Conservation (phyloP, 257 asterid genomes). For the Agastache rugosa region DNA sequence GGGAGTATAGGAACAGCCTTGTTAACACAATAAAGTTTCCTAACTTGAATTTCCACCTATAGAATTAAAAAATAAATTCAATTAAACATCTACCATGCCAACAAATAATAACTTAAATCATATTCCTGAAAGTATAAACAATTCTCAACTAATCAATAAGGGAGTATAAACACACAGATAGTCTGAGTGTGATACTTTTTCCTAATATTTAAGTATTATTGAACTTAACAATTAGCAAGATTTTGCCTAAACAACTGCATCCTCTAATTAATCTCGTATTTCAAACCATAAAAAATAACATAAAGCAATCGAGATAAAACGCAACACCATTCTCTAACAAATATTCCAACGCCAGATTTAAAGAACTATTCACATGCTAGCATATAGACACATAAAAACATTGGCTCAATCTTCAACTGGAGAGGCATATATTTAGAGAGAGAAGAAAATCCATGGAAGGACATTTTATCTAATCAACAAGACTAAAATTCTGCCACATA, state of each 20-base stretch:
- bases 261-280: too few species aligned
- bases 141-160: too few species aligned
- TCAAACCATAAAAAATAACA: too few species aligned
- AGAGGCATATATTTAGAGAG: neutral
- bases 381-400: neutral
- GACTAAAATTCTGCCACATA: neutral
- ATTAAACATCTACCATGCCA: neutral
- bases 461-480: neutral
- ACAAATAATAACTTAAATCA: too few species aligned
- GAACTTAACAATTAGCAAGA: too few species aligned
- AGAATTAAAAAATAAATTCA: slow-evolving; percentile 20
- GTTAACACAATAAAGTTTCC: slow-evolving; percentile 63
- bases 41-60: slow-evolving; percentile 84
- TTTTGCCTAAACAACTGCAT: too few species aligned
- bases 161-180: too few species aligned
- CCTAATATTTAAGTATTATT: too few species aligned
- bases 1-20: slow-evolving; percentile 70
- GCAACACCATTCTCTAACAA: neutral
- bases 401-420: slow-evolving; percentile 13
- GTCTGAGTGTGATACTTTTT: too few species aligned
- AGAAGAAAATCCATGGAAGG: neutral
- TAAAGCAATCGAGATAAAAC: neutral
- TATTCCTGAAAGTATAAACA: too few species aligned
- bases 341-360: neutral
- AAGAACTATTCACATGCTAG: neutral